These are phyloP conservation scores for Trematosphaeria pertusa DNA, from an alignment of 2,329 filamentous ascomycete genomes.

Conservation along the genomic window DNA sequence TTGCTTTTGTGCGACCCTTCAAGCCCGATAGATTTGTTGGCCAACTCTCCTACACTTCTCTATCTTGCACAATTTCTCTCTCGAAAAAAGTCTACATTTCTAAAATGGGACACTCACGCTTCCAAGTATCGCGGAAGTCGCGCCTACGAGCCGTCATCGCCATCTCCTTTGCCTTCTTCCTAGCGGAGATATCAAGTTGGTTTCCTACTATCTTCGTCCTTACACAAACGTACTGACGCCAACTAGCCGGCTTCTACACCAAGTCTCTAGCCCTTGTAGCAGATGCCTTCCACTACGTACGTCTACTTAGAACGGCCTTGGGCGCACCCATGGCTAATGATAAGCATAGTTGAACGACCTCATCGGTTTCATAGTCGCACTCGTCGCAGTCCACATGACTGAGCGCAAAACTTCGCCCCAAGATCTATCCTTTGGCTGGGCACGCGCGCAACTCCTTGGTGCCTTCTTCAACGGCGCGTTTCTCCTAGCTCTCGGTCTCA, in stretches of 20 bases:
- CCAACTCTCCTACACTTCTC: background rate
- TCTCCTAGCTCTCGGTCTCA: conserved; percentile 73
- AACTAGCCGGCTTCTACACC: conserved; percentile 70
- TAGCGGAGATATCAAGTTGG: conserved; percentile 55
- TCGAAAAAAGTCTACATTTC: background rate
- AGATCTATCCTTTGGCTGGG: conserved; percentile 76
- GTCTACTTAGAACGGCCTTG: too few species aligned
- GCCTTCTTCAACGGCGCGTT: conserved; percentile 85
- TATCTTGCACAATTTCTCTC: background rate
- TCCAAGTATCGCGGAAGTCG: conserved; percentile 38
- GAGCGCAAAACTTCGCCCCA: conserved; percentile 64
- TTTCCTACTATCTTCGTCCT: background rate
- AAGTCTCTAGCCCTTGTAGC: conserved; percentile 74
- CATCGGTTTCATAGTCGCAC: conserved; percentile 71
- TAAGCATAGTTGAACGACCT: conserved; percentile 77
- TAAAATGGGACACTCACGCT: conserved; percentile 1
- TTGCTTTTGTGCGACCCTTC: background rate
- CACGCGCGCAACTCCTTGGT: conserved; percentile 73
- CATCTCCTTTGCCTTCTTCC: conserved; percentile 56
- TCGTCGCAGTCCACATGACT: conserved; percentile 66
- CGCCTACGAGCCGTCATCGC: conserved; percentile 50
- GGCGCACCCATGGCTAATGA: too few species aligned
- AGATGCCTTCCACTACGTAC: conserved; percentile 82
- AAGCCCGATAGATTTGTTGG: too few species aligned
- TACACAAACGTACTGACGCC: conserved; percentile 2